These are phyloP conservation scores for Erodium maritimum DNA, from an alignment of 345 rosid species.

Conservation along the genomic window DNA sequence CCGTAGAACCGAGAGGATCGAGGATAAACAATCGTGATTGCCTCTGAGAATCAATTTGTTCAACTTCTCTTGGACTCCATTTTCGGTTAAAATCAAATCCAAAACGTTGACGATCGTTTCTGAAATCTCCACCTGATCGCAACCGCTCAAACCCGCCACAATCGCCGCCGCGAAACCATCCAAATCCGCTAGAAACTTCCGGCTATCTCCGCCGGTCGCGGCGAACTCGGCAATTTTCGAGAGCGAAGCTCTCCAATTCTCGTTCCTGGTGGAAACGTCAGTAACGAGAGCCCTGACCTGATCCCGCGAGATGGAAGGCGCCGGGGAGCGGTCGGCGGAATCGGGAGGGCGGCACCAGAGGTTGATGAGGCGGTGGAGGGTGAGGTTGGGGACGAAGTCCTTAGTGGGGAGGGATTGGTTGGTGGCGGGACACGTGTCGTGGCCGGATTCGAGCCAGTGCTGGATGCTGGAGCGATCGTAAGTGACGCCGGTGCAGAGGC, in stretches of 20 bases:
- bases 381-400: constrained; percentile 73
- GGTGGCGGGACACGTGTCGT: constrained; percentile 90
- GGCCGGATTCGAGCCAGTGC: constrained; percentile 76
- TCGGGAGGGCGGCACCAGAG: constrained; percentile 53
- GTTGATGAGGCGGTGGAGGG: constrained; percentile 68
- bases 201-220: constrained; percentile 19
- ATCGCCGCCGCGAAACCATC: constrained; percentile 24
- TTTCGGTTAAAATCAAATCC: constrained; percentile 16
- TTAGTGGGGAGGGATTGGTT: constrained; percentile 72
- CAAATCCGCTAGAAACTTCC: constrained; percentile 18
- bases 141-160: constrained; percentile 12
- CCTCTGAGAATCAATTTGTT: constrained; percentile 27
- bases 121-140: constrained; percentile 8
- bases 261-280: too few species aligned
- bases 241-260: too few species aligned
- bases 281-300: too few species aligned
- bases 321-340: constrained; percentile 14
- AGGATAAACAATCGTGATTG: constrained; percentile 22
- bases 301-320: constrained; percentile 17
- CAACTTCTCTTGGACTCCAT: constrained; percentile 25
- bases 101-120: constrained; percentile 23
- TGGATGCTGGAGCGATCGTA: constrained; percentile 86
- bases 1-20: constrained; percentile 35
- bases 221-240: constrained; percentile 14
- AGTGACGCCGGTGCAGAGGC: constrained; percentile 88